phyloP scores from a whole-genome alignment of 2,329 filamentous ascomycete genomes.

The Aureobasidium sp. region DNA sequence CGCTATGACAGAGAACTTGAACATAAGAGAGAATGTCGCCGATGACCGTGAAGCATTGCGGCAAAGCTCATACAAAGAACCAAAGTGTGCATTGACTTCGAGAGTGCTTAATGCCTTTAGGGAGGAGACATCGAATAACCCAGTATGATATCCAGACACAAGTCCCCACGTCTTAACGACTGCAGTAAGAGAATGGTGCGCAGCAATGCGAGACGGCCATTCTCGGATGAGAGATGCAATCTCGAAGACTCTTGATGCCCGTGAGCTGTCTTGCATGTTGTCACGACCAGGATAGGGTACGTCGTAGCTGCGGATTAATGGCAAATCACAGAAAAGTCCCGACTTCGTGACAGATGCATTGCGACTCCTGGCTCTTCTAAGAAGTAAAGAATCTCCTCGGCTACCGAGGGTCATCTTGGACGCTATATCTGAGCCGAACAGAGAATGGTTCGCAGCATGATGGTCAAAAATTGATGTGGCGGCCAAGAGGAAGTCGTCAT shows the following conservation, averaged over 20 bases:
- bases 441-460: neutral
- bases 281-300: neutral
- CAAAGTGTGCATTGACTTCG: neutral
- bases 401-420: neutral
- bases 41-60: neutral
- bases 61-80: slow-evolving; percentile 3
- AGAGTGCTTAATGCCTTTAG: neutral
- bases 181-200: neutral
- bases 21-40: neutral
- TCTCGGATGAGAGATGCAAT: neutral
- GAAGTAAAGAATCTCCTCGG: neutral
- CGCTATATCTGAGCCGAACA: neutral
- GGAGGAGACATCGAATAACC: neutral
- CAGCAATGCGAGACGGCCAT: neutral
- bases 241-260: neutral
- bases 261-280: neutral
- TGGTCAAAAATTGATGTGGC: slow-evolving; percentile 27
- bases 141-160: neutral
- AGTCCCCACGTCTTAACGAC: neutral
- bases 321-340: neutral
- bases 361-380: neutral
- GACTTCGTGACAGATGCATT: neutral
- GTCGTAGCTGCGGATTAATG: neutral
- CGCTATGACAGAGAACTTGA: neutral
- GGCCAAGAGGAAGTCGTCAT: slow-evolving; percentile 29